Conservation (phyloP, 2,329 filamentous ascomycete species). For the Diplodia intermedia region DNA sequence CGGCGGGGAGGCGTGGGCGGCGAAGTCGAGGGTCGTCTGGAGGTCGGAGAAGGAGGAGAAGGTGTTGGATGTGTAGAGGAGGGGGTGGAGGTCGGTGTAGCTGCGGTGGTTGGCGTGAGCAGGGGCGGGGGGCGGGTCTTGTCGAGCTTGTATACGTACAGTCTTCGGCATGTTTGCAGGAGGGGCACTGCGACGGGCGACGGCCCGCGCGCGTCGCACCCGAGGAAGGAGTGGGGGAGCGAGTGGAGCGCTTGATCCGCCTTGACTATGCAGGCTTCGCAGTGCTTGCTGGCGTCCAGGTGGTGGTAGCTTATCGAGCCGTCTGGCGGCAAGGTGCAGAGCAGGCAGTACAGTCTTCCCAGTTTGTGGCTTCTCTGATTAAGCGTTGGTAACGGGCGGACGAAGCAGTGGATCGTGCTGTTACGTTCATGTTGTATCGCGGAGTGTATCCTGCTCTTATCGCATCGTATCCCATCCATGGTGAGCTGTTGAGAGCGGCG, state of each 20-base stretch:
- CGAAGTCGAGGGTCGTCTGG: background rate
- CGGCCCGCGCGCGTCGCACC: background rate
- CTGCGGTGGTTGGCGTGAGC: background rate
- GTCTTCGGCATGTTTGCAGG: background rate
- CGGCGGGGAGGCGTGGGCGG: background rate
- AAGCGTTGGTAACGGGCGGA: no score
- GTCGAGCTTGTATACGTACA: background rate
- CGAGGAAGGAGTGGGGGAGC: background rate
- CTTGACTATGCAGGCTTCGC: background rate
- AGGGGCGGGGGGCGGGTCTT: no score
- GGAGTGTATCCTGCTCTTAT: no score
- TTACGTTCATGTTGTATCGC: background rate
- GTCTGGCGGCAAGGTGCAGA: background rate
- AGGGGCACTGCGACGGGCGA: background rate
- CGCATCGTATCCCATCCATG: no score
- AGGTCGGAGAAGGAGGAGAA: background rate
- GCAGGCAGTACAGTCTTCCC: background rate
- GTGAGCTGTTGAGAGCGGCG: no score
- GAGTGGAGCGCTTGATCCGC: background rate
- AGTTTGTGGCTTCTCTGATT: no score
- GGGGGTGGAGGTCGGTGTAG: background rate
- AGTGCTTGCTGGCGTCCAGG: background rate
- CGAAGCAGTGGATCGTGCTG: background rate
- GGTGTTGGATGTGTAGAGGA: background rate
- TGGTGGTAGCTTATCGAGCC: background rate